Base-by-base conservation (phyloP, 257 asterid species). In the Parsonsia alboflavescens region DNA sequence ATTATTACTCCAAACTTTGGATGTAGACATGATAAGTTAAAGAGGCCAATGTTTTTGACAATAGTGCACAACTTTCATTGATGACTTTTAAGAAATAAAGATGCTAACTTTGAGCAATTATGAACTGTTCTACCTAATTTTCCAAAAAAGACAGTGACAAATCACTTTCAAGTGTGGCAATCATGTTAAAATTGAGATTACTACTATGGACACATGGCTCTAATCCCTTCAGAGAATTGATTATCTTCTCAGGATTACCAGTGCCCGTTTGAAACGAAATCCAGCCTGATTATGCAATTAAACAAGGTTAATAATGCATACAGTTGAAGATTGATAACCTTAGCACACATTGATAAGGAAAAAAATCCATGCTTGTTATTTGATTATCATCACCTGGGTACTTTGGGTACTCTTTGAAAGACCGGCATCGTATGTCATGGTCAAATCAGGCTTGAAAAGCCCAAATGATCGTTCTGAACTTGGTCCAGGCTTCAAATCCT, bases 401-500 rank as follows among this genome's bases (percentile, higher is more conserved):
- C 75, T 58, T 24, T 63, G 80, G 75, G 75, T 77, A 44, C 82
- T 71, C 77, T 81, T 86, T 21, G 88, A 80, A 70, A 90, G 86
- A 56, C 92, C 91, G 5, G 80, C 82, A 80, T 90, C 92, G 65
- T 82, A 90, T 15, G 70, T 80, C 81, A 77, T 71, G 77, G 86
- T 77, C 75, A 79, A 75, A 78, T 90, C 94, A 21, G 85, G 84
- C 83, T 82, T 90, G 77, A 90, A 90, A 61, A 90, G 94, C 48
- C 92, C 94, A 77, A 90, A 90, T 0, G 91, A 79, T 56, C 90
- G 70, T 85, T 90, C 97, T 0, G 95, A 87, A 72, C 83, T 82
- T 7, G 95, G 95, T 56, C 93, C 93, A 26, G 90, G 90, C 86
- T 90, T 90, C 74, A 77, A 85, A 82, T 89, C 78, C 57, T 90